Evolutionary conservation across 2,329 filamentous ascomycete genomes (phyloP), one percentile per base, ranked within the genome.

Genomic region (Cryphonectria japonica): DNA sequence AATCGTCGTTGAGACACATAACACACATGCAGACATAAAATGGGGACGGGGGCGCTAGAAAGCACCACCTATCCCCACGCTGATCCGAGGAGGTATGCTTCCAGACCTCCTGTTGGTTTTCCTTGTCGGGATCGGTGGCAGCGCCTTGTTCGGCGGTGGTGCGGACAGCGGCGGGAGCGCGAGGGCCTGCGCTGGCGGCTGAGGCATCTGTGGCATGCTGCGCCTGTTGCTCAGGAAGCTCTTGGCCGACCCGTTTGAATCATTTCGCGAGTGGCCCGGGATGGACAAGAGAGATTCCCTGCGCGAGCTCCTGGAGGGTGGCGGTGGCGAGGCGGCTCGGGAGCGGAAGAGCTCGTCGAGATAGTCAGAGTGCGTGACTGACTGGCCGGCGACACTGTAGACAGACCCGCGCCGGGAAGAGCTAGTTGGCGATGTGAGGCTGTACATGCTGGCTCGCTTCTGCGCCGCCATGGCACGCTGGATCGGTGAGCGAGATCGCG

Each of bases 121-220:
- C 43, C 79, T 81, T 60, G 76, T 78, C 5, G 86, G 86, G 54
- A 88, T 82, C 0, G 87, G 87, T 26, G 87, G 87, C 32, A 89
- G 80, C 19, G 87, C 86, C 73, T 83, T 84, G 14, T 81, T 87
- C 34, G 87, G 87, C 6, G 87, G 87, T 8, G 87, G 87, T 19
- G 82, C 85, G 22, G 83, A 86, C 1, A 87, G 87, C 41, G 86
- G 86, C 0, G 84, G 85, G 16, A 85, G 82, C 1, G 78, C 79
- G 52, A 87, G 79, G 37, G 8, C 39, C 22, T 63, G 69, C 50
- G 50, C n/a, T 22, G 54, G 71, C 13, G 29, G 19, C n/a, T 64
- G 63, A 0, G 70, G 70, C 46, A 71, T 71, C 19, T 87, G 84
- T 7, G 86, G 83, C 82, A 87, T 83, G 77, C 86, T 88, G 69